These are phyloP conservation scores for Dicorynia guianensis DNA, from an alignment of 306 rosid species.

Conservation along the genomic window DNA sequence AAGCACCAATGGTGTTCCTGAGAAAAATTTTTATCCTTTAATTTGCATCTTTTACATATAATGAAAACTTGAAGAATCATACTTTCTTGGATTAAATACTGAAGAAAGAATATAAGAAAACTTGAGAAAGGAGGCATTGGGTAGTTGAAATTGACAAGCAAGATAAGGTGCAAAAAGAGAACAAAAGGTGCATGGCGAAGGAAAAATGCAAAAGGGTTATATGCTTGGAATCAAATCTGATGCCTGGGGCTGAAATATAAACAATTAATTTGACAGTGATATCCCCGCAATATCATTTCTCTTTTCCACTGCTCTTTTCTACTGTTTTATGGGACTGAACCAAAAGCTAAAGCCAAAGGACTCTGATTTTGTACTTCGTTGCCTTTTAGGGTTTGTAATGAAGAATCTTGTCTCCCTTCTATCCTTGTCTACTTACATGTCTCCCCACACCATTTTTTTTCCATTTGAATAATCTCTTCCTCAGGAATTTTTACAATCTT, in stretches of 20 bases:
- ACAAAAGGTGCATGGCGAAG: slow-evolving; percentile 41
- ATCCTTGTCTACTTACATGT: neutral
- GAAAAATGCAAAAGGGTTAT: slow-evolving; percentile 54
- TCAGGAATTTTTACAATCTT: slow-evolving; percentile 40
- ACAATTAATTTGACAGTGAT: slow-evolving; percentile 36
- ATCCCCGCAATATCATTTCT: slow-evolving; percentile 39
- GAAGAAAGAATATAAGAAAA: slow-evolving; percentile 89
- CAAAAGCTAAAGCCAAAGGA: slow-evolving; percentile 59
- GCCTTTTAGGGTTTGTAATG: slow-evolving; percentile 59
- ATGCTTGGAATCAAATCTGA: slow-evolving; percentile 51
- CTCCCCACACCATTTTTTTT: slow-evolving; percentile 17
- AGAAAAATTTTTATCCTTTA: slow-evolving; percentile 48
- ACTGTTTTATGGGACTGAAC: slow-evolving; percentile 74
- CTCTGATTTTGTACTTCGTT: slow-evolving; percentile 18
- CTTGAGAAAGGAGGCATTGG: slow-evolving; percentile 92
- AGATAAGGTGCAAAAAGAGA: slow-evolving; percentile 62
- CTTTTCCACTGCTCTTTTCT: slow-evolving; percentile 53
- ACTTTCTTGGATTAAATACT: slow-evolving; percentile 83
- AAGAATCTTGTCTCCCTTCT: slow-evolving; percentile 64
- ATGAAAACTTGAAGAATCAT: slow-evolving; percentile 66
- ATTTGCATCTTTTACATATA: slow-evolving; percentile 44
- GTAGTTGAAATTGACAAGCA: slow-evolving; percentile 85
- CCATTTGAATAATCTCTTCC: slow-evolving; percentile 19
- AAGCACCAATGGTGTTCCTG: slow-evolving; percentile 49
- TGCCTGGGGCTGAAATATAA: slow-evolving; percentile 33